These are phyloP conservation scores for Rhodomyrtus psidioides DNA, from an alignment of 441 rosid species.

Conservation along the genomic window DNA sequence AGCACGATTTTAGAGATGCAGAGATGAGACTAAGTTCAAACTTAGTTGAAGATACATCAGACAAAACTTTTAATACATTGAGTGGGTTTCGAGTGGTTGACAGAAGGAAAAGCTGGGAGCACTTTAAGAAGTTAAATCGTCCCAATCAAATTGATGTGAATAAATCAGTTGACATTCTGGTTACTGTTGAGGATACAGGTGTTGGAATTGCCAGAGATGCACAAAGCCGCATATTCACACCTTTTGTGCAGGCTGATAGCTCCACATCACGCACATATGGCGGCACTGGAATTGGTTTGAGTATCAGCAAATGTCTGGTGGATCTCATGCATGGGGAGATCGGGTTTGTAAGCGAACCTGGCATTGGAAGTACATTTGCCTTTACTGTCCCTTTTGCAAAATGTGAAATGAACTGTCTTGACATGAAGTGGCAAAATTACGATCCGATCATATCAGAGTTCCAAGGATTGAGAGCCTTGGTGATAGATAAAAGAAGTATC, in stretches of 20 bases:
- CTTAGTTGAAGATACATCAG: conserved; percentile 29
- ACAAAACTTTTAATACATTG: conserved; percentile 35
- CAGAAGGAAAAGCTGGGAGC: conserved; percentile 84
- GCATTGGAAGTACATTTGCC: conserved; percentile 79
- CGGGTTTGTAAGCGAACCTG: conserved; percentile 76
- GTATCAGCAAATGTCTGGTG: conserved; percentile 86
- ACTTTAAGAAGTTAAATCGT: conserved; percentile 31
- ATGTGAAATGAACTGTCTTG: conserved; percentile 36
- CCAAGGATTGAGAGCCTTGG: conserved; percentile 56
- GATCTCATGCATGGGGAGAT: conserved; percentile 96
- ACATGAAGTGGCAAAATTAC: conserved; percentile 36
- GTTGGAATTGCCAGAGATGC: conserved; percentile 79
- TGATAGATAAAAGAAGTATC: conserved; percentile 63
- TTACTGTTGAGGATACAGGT: conserved; percentile 94
- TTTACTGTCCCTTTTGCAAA: conserved; percentile 63
- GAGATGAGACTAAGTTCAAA: conserved; percentile 48
- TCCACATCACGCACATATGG: conserved; percentile 96
- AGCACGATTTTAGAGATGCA: conserved; percentile 32
- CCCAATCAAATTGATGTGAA: conserved; percentile 16
- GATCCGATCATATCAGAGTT: conserved; percentile 41
- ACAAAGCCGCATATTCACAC: conserved; percentile 78
- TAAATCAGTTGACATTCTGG: conserved; percentile 49
- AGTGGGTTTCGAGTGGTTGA: conserved; percentile 84
- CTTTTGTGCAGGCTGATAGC: conserved; percentile 99
- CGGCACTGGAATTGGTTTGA: conserved; percentile 95